A percentile compares a stretch with the other conserved stretches of the same genome.
Conservation (phyloP, 1,284 basidiomycete species). For the Leccinum proliferum region DNA sequence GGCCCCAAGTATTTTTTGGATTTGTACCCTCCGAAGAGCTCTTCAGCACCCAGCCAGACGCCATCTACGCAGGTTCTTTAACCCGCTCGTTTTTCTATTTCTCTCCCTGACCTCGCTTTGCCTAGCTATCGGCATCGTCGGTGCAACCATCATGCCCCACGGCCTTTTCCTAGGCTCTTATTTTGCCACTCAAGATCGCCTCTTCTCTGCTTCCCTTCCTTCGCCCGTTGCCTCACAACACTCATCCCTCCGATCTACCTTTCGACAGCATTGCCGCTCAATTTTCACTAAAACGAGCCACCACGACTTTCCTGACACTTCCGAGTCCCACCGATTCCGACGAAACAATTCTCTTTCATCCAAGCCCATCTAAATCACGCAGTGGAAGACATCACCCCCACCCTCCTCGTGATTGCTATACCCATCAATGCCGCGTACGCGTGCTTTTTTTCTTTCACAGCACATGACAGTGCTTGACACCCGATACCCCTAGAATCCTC, state of each 20-base stretch:
- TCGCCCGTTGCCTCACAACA: background rate
- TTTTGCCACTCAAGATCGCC: slow-evolving; percentile 63
- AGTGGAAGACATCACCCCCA: slow-evolving; percentile 47
- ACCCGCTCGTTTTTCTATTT: background rate
- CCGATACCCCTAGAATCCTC: slow-evolving; percentile 38
- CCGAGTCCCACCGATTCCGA: slow-evolving; percentile 26
- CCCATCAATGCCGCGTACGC: slow-evolving; percentile 62
- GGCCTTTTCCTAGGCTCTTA: slow-evolving; percentile 76
- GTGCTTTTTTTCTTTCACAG: background rate
- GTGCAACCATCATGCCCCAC: slow-evolving; percentile 70
- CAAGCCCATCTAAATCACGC: slow-evolving; percentile 61
- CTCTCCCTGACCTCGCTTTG: background rate
- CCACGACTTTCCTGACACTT: slow-evolving; percentile 26
- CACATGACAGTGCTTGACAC: background rate
- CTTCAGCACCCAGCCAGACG: slow-evolving; percentile 42
- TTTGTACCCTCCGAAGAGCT: slow-evolving; percentile 62
- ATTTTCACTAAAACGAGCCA: slow-evolving; percentile 35
- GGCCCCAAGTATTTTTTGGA: slow-evolving; percentile 70
- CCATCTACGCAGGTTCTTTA: slow-evolving; percentile 64
- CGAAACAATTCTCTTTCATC: slow-evolving; percentile 61
- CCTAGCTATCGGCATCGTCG: slow-evolving; percentile 62
- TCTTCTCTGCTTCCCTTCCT: slow-evolving; percentile 23
- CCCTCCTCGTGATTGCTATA: slow-evolving; percentile 60
- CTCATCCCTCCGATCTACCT: background rate
- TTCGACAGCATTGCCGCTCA: background rate